Evolutionary conservation across 1,284 basidiomycete species (phyloP), one percentile per base, ranked within the genome.

Genomic region (Tilletia indica): DNA sequence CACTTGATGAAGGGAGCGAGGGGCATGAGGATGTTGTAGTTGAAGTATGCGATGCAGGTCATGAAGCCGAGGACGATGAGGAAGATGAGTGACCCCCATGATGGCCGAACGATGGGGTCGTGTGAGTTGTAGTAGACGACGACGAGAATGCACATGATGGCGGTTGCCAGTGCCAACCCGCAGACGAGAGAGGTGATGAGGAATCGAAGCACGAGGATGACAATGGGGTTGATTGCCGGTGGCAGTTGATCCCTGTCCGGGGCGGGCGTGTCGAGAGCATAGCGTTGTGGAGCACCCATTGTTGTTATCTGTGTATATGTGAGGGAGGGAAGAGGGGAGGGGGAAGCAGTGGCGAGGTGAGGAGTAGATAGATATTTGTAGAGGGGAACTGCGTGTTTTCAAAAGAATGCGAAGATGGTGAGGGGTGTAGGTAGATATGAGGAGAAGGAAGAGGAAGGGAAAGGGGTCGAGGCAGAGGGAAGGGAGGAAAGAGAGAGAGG

Each of bases 41-140:
- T 80, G 77, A 85, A 81, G 74, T 82, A 82, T 71, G 85, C 78
- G 71, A 83, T 82, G 71, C 74, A 77, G 2, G 82, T 84, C 25
- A 82, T 73, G 61, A 85, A 76, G 58, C 84, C 85, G 70, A 85
- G 80, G 70, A 85, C 72, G 73, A 85, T 81, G 49, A 81, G 71
- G 77, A 82, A 85, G 78, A 85, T 85, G 70, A 85, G 74, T 2
- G 82, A 84, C 0, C 85, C 83, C 83, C 85, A 85, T 0, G 85
- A 81, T 1, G 85, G 85, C 36, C 77, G 75, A 71, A 85, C 80
- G 74, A 85, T 83, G 8, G 84, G 84, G 25, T 80, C 76, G 71
- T 84, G 78, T 0, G 70, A 71, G 75, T 85, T 82, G 81, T 84
- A 85, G 79, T 83, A 85, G 73, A 82, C 68, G 36, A 83, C 80